Evolutionary conservation across 305 asterid species (phyloP).

Genomic region (Fraxinus sp.): DNA sequence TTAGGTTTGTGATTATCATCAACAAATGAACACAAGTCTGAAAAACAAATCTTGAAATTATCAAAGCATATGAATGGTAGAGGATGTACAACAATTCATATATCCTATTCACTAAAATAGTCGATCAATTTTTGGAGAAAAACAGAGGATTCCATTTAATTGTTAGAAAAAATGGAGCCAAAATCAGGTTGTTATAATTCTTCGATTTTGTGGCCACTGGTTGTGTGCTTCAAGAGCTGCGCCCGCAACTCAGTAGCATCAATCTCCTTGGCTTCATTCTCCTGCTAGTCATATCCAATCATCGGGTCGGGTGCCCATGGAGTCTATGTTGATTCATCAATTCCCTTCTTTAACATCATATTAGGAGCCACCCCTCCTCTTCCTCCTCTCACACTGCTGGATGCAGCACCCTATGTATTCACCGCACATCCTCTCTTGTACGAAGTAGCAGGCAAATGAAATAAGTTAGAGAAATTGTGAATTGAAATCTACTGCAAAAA

Average conservation of each 20-base stretch:
- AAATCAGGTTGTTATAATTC: neutral
- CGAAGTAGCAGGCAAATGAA: neutral
- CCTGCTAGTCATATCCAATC: slow-evolving; percentile 64
- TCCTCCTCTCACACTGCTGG: too few species aligned
- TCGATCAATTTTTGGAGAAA: neutral
- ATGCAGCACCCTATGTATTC: too few species aligned
- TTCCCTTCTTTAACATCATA: slow-evolving; percentile 28
- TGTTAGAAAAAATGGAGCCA: neutral
- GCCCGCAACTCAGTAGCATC: slow-evolving; percentile 66
- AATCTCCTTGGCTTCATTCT: slow-evolving; percentile 40
- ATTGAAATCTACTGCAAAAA: too few species aligned
- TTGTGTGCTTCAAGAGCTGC: slow-evolving; percentile 45
- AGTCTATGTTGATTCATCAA: slow-evolving; percentile 48
- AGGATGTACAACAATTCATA: neutral
- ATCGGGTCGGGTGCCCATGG: slow-evolving; percentile 83
- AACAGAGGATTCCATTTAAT: neutral
- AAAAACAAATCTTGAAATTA: slow-evolving; percentile 10
- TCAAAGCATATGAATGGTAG: slow-evolving; percentile 15
- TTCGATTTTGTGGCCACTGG: slow-evolving; percentile 8
- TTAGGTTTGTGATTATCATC: slow-evolving; percentile 41
- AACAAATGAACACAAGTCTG: slow-evolving; percentile 19
- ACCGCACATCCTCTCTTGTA: too few species aligned
- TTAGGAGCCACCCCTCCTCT: neutral
- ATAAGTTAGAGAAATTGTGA: neutral
- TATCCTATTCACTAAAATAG: neutral